Evolutionary conservation across 441 rosid species (phyloP), one percentile per base, ranked within the genome.

Genomic region (Isatis lusitanica): DNA sequence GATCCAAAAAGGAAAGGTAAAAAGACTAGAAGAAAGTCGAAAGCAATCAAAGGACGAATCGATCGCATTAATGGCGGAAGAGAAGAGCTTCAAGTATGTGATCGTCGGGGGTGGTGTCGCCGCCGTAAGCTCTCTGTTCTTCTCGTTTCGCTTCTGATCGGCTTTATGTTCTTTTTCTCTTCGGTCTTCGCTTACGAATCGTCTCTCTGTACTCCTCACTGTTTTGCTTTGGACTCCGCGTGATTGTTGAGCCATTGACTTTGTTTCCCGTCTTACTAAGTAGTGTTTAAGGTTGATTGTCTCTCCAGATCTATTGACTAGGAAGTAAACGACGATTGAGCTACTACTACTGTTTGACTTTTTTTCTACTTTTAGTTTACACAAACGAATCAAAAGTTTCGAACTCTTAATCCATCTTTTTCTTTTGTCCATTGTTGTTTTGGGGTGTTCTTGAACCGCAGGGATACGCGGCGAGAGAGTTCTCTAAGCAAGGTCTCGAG

Each of bases 401-500:
- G 13, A 51, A 33, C 4, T 67, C 2, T 24, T 16, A 1, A 40
- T 38, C 28, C 28, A 6, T 60, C 55, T 57, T 4, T 0, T 18
- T 39, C 28, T 69, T 13, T 18, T 26, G 5, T 46, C 18, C 46
- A 16, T 33, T 47, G 30, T 28, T 64, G 26, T 28, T 64, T 10
- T 30, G 39, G 24, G 48, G 0, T 52, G 65, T 63, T 62, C 0
- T 61, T 1, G 46, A 68, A 40, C 42, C 31, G 13, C 33, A 78
- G 81, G 81, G 99, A 75, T 94, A 94, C 79, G 98, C 98, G 0
- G 99, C 99, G 33, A 83, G 91, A 79, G 97, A 94, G 83, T 94
- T 94, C 59, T 74, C 68, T 1, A 88, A 85, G 76, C 97, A 85
- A 72, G 98, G 94, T 53, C 74, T 92, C 28, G 83, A 85, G 70